phyloP scores from a whole-genome alignment of 129 eudicot genomes.

The Tagetes erecta region DNA sequence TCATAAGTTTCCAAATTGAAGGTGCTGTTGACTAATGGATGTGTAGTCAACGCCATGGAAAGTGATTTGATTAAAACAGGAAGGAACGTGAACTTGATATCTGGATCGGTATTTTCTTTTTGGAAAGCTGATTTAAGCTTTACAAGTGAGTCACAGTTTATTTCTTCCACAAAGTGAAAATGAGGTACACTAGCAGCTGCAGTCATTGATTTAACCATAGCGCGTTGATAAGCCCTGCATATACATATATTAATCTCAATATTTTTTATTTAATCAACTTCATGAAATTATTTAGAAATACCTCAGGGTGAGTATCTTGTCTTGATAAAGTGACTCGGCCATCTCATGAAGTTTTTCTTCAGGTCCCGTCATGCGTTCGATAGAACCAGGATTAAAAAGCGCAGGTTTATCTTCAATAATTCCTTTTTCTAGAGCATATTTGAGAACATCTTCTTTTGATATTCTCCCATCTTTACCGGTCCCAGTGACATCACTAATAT shows the following conservation, averaged over 20 bases:
- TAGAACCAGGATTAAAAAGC: slow-evolving; percentile 29
- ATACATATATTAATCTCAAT: slow-evolving; percentile 20
- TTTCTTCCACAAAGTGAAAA: slow-evolving; percentile 90
- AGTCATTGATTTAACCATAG: slow-evolving; percentile 96
- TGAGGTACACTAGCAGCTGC: slow-evolving; percentile 87
- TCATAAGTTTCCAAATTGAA: slow-evolving; percentile 65
- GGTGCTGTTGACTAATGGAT: slow-evolving; percentile 81
- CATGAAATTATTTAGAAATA: slow-evolving; percentile 24
- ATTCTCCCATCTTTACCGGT: slow-evolving; percentile 86
- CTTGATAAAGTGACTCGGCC: slow-evolving; percentile 53
- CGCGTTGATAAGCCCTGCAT: slow-evolving; percentile 93
- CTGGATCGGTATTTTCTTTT: slow-evolving; percentile 66
- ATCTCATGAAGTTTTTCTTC: slow-evolving; percentile 39
- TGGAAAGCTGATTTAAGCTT: slow-evolving; percentile 79
- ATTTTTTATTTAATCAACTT: not conserved
- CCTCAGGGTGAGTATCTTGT: slow-evolving; percentile 68
- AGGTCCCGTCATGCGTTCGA: slow-evolving; percentile 39
- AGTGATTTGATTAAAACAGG: slow-evolving; percentile 82
- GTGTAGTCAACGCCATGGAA: slow-evolving; percentile 74
- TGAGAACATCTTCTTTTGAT: slow-evolving; percentile 73
- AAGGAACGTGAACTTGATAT: slow-evolving; percentile 78
- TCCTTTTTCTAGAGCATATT: slow-evolving; percentile 51
- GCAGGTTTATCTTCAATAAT: slow-evolving; percentile 38
- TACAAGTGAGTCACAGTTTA: slow-evolving; percentile 66
- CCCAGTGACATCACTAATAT: slow-evolving; percentile 65